Conservation (phyloP, 2,329 filamentous ascomycete species). For the Penicillium sp. region DNA sequence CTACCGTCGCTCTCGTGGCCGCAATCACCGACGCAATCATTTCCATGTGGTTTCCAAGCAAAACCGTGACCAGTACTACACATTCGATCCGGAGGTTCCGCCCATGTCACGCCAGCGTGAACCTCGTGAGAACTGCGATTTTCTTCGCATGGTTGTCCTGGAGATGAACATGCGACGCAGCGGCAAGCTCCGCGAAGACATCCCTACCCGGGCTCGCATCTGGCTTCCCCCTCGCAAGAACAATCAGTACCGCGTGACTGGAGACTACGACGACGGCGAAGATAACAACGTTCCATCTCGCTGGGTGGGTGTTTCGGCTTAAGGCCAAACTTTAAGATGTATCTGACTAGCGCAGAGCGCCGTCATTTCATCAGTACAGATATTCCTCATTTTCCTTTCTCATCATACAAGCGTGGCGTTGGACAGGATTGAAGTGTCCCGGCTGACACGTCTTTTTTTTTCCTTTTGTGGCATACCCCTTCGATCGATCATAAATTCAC, state of each 20-base stretch:
- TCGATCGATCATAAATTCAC: not conserved
- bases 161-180: conserved; percentile 68
- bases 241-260: conserved; percentile 17
- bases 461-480: conserved; percentile 10
- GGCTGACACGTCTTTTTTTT: conserved; percentile 13
- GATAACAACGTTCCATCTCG: conserved; percentile 24
- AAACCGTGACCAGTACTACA: conserved; percentile 39
- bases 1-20: conserved; percentile 46
- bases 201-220: conserved; percentile 56
- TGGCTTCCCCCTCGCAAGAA: conserved; percentile 59
- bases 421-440: conserved; percentile 16
- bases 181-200: conserved; percentile 60
- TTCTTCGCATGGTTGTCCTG: conserved; percentile 62
- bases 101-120: conserved; percentile 58
- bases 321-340: not conserved
- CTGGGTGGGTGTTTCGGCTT: conserved; percentile 24
- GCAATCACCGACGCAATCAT: conserved; percentile 28
- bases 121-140: conserved; percentile 63
- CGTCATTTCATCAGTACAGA: conserved; percentile 14
- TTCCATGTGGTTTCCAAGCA: conserved; percentile 45
- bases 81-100: conserved; percentile 35
- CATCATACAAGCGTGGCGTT: conserved; percentile 23
- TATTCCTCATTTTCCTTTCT: conserved; percentile 1
- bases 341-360: conserved; percentile 15
- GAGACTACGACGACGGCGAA: conserved; percentile 24